Conservation (phyloP, 2,329 filamentous ascomycete genomes). For the Didymella sp. region DNA sequence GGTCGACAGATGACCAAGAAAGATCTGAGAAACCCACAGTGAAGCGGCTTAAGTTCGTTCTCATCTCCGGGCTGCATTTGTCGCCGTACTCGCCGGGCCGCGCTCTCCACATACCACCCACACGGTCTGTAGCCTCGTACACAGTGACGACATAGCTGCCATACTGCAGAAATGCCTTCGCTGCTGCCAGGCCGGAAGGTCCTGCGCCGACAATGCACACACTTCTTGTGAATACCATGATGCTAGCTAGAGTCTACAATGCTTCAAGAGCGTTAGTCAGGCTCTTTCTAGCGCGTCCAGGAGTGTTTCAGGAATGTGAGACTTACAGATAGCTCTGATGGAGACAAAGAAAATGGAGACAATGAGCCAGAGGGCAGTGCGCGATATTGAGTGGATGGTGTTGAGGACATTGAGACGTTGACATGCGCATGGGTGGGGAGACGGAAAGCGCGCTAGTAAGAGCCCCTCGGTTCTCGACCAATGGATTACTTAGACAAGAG, state of each 20-base stretch:
- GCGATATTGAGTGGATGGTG: not conserved
- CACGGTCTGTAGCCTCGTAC: constrained; percentile 68
- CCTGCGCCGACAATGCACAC: constrained; percentile 55
- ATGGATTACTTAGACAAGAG: constrained; percentile 1
- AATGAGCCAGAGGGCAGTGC: not conserved
- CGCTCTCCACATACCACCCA: constrained; percentile 81
- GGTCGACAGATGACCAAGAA: constrained; percentile 66
- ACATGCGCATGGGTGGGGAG: constrained; percentile 13
- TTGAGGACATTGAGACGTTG: constrained; percentile 1
- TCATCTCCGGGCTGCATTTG: constrained; percentile 66
- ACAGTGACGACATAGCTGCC: constrained; percentile 71
- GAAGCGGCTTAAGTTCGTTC: constrained; percentile 77
- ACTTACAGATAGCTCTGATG: not conserved
- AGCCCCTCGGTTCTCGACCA: constrained; percentile 23
- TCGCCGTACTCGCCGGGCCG: constrained; percentile 57
- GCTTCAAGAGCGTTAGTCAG: not conserved
- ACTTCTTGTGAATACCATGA: constrained; percentile 32
- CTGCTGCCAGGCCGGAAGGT: constrained; percentile 54
- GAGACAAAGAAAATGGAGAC: not conserved
- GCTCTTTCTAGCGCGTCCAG: not conserved
- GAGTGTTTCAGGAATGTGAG: not conserved
- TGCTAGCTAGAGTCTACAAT: constrained; percentile 2
- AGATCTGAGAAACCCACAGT: constrained; percentile 71
- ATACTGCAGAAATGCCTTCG: constrained; percentile 72
- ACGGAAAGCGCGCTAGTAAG: constrained; percentile 22